Evolutionary conservation across 768 basidiomycete species (phyloP), one percentile per base, ranked within the genome.

Genomic region (Panellus pusillus): DNA sequence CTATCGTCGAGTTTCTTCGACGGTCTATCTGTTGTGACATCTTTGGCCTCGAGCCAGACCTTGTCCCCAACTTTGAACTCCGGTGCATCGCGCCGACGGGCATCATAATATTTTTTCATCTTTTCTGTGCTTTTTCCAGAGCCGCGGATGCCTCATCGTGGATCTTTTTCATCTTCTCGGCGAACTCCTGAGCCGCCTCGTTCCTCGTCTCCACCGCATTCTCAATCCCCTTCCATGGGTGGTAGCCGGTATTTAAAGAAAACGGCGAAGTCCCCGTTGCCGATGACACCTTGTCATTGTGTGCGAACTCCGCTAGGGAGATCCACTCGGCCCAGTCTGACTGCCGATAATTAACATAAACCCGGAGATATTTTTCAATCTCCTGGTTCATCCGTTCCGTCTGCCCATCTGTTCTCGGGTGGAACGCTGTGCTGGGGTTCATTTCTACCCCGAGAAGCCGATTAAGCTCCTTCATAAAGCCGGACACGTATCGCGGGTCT

Each of bases 281-380:
- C 15, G 43, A 28, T 9, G 24, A 28, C 8, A 7, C 15, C 15
- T 44, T 44, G 45, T 66, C 63, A 48, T 71, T 71, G 60, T 65
- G 65, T 9, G 63, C 54, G 43, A 70, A 70, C 41, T 69, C 65
- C 3, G 68, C 63, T 6, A 61, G 51, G n/a, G n/a, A n/a, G n/a
- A n/a, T n/a, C n/a, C n/a, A n/a, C n/a, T n/a, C n/a, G n/a, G n/a
- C n/a, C n/a, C 71, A 71, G 41, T 70, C 53, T 44, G 62, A 50
- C 31, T 66, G 64, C 27, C 59, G 48, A 38, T 64, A 62, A 44
- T 61, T 48, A 35, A 58, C 54, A 41, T 57, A 69, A 12, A 64
- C 50, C 13, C 55, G 61, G 0, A 79, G 68, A 53, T 72, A 75
- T 12, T 68, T 66, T 52, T 79, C 74, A 0, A 78, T 24, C 5